Evolutionary conservation across 1,139 yeast genomes (phyloP).

Genomic region (Pichia sp.): DNA sequence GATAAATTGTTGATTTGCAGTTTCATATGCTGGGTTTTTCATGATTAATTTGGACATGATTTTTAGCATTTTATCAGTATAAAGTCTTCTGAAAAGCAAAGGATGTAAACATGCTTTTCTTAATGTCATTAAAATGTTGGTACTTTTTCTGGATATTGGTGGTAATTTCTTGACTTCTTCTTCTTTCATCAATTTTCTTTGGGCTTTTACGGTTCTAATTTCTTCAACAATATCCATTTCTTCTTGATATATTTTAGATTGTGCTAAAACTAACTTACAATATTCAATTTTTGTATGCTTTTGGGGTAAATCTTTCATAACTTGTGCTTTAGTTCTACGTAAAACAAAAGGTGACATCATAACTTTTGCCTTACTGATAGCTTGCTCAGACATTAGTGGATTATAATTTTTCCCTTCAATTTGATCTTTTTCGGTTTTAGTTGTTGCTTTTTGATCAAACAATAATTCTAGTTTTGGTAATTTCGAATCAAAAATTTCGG

Average conservation of each 20-base stretch:
- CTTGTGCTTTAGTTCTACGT: constrained; percentile 88
- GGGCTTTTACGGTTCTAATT: constrained; percentile 46
- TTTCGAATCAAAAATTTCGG: constrained; percentile 71
- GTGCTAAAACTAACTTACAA: constrained; percentile 51
- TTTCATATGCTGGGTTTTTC: constrained; percentile 70
- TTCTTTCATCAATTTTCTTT: constrained; percentile 36
- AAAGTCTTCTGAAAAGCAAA: constrained; percentile 55
- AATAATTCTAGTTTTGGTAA: constrained; percentile 76
- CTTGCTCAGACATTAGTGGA: constrained; percentile 83
- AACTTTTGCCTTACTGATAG: constrained; percentile 85
- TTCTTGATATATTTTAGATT: constrained; percentile 52
- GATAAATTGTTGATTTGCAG: constrained; percentile 69
- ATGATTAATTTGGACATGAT: constrained; percentile 73
- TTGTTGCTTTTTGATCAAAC: constrained; percentile 77
- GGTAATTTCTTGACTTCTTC: constrained; percentile 31
- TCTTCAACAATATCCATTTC: constrained; percentile 46
- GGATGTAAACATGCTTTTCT: constrained; percentile 77
- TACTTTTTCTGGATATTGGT: constrained; percentile 28
- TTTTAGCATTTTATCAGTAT: constrained; percentile 45
- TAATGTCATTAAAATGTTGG: constrained; percentile 60
- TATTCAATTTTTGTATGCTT: constrained; percentile 58
- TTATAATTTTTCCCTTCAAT: constrained; percentile 43
- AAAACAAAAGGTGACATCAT: constrained; percentile 98
- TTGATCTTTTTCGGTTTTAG: constrained; percentile 33
- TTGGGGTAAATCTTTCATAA: constrained; percentile 76